These are phyloP conservation scores for Hortaea werneckii DNA, from an alignment of 2,329 filamentous ascomycete species.

Conservation along the genomic window DNA sequence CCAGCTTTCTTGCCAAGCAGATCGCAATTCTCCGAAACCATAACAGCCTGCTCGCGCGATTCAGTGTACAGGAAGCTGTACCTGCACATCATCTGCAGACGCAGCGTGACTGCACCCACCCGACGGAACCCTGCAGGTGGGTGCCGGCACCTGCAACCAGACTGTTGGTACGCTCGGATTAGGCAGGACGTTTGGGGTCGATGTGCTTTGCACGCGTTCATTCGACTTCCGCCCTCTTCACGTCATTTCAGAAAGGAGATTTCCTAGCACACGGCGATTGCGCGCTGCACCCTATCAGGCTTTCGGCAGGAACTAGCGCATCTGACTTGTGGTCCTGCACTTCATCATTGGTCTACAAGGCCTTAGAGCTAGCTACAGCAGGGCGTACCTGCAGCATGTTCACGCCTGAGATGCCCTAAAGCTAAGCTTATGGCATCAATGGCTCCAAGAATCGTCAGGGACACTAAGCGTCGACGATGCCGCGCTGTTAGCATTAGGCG, in stretches of 20 bases:
- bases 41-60: background rate
- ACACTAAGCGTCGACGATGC: too few relatives aligned
- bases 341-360: background rate
- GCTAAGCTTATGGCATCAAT: too few relatives aligned
- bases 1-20: too few relatives aligned
- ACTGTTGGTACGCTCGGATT: slow-evolving; percentile 8
- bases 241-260: too few relatives aligned
- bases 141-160: slow-evolving; percentile 14
- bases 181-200: slow-evolving; percentile 11
- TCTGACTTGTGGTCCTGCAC: background rate
- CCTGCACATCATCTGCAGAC: slow-evolving; percentile 24
- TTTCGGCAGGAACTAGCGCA: background rate
- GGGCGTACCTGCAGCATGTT: slow-evolving; percentile 1
- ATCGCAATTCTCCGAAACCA: background rate
- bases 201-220: background rate
- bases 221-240: background rate
- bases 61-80: slow-evolving; percentile 6
- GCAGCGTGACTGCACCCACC: slow-evolving; percentile 18
- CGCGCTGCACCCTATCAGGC: background rate
- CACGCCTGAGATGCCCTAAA: slow-evolving; percentile 1
- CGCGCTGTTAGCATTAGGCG: too few relatives aligned
- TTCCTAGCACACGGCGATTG: background rate
- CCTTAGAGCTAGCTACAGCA: background rate
- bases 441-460: too few relatives aligned
- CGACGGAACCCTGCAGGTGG: slow-evolving; percentile 20